These are phyloP conservation scores for Euclidium syriacum DNA, from an alignment of 345 rosid species.

Conservation along the genomic window DNA sequence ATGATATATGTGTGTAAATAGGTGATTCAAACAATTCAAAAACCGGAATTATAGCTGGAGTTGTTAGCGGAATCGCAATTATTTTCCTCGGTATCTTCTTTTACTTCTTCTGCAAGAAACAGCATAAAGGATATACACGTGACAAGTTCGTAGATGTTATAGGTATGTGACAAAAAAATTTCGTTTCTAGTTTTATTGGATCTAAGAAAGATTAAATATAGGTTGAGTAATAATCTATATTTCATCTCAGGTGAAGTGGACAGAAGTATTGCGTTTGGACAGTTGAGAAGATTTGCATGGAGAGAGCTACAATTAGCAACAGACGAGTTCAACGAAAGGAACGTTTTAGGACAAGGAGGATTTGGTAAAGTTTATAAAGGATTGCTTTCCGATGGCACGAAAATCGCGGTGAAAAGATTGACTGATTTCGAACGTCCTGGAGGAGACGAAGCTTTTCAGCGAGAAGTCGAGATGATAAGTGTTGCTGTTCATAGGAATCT, in stretches of 20 bases:
- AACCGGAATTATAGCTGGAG: conserved; percentile 66
- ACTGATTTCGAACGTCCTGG: conserved; percentile 34
- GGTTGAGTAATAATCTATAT: too few relatives aligned
- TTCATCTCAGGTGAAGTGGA: conserved; percentile 90
- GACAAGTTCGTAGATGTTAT: conserved; percentile 90
- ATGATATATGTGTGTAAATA: conserved; percentile 14
- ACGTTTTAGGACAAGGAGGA: conserved; percentile 40
- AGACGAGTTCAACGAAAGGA: conserved; percentile 36
- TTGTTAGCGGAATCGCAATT: conserved; percentile 50
- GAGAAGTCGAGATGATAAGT: conserved; percentile 35
- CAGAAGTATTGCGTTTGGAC: conserved; percentile 93
- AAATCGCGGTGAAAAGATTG: conserved; percentile 36
- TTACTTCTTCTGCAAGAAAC: conserved; percentile 55
- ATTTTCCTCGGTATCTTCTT: conserved; percentile 51
- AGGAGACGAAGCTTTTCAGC: conserved; percentile 35
- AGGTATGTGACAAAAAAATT: conserved; percentile 38
- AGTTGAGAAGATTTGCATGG: conserved; percentile 91
- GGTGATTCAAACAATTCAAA: conserved; percentile 60
- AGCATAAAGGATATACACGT: conserved; percentile 54
- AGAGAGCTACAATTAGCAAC: conserved; percentile 88
- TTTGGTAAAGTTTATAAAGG: conserved; percentile 46
- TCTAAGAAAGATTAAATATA: neutral
- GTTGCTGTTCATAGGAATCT: conserved; percentile 35
- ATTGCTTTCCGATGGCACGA: conserved; percentile 27
- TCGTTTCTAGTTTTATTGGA: neutral